Percentiles rank a stretch among this genome's conserved stretches.
phyloP scores from a whole-genome alignment of 2,329 filamentous ascomycete species.

The Metarhizium guizhouense region DNA sequence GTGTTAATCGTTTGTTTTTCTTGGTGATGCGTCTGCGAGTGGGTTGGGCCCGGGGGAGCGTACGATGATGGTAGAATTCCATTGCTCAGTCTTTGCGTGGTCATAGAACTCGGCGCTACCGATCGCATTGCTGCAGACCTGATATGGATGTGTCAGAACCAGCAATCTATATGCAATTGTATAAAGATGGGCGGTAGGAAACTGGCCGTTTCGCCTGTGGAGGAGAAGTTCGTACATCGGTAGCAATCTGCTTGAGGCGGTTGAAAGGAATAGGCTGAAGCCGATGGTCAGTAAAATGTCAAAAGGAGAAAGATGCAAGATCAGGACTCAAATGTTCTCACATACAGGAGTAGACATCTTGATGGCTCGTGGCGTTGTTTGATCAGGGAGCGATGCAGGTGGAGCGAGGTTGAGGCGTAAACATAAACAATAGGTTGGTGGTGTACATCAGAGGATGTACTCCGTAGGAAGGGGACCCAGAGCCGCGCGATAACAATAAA shows the following conservation, averaged over 20 bases:
- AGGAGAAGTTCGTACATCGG: constrained; percentile 52
- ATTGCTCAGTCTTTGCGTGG: constrained; percentile 72
- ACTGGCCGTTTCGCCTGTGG: neutral
- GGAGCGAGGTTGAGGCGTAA: constrained; percentile 6
- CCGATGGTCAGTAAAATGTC: neutral
- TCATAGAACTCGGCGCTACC: constrained; percentile 72
- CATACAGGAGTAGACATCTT: constrained; percentile 31
- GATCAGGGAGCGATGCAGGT: constrained; percentile 8
- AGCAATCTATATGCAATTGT: neutral
- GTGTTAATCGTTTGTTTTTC: constrained; percentile 7
- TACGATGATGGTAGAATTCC: constrained; percentile 94
- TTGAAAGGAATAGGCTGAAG: constrained; percentile 64
- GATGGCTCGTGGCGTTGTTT: constrained; percentile 9
- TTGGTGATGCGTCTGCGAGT: constrained; percentile 1
- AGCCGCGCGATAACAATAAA: neutral
- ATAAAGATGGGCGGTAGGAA: neutral
- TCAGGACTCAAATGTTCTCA: neutral
- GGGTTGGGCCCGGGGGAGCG: constrained; percentile 20
- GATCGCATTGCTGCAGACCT: constrained; percentile 80
- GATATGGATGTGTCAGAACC: constrained; percentile 3
- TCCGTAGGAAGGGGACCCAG: neutral
- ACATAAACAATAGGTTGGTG: neutral
- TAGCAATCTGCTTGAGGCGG: constrained; percentile 76
- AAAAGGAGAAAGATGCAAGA: neutral
- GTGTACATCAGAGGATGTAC: neutral